Evolutionary conservation across 371 early-diverging fungal genomes (phyloP).

Genomic region (Globomyces sp.): DNA sequence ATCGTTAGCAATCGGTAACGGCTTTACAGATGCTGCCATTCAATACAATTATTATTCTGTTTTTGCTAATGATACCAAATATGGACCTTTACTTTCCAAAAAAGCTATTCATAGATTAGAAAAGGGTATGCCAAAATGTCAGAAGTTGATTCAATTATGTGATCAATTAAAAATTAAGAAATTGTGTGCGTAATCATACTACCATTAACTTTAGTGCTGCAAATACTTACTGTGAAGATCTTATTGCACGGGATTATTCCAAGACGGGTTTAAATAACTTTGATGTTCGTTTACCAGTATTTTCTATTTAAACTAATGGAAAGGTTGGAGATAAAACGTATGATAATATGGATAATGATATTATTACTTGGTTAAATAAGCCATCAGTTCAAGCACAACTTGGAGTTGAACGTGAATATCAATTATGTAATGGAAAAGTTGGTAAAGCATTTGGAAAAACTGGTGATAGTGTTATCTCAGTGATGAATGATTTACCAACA

Average conservation of each 20-base stretch:
- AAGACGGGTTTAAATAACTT: constrained; percentile 32
- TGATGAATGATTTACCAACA: constrained; percentile 64
- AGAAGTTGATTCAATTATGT: constrained; percentile 65
- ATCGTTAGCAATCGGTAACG: constrained; percentile 81
- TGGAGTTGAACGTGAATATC: constrained; percentile 66
- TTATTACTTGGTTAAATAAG: constrained; percentile 51
- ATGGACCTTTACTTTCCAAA: constrained; percentile 66
- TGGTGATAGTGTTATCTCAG: constrained; percentile 92
- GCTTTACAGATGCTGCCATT: constrained; percentile 78
- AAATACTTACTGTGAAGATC: constrained; percentile 42
- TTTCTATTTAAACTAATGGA: not conserved
- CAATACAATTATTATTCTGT: constrained; percentile 87
- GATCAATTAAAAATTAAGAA: constrained; percentile 61
- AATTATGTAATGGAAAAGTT: constrained; percentile 79
- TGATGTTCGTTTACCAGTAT: constrained; percentile 23
- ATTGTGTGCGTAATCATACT: constrained; percentile 66
- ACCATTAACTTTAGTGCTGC: constrained; percentile 55
- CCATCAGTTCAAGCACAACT: constrained; percentile 72
- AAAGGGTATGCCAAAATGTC: constrained; percentile 63
- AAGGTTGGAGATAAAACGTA: not conserved
- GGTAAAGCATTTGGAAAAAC: constrained; percentile 38
- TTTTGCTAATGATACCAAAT: constrained; percentile 77
- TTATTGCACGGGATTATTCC: not conserved
- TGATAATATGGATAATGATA: not conserved
- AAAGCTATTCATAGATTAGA: constrained; percentile 68